Base-by-base conservation (phyloP, 2,329 filamentous ascomycete genomes). In the Monosporascus sp. region DNA sequence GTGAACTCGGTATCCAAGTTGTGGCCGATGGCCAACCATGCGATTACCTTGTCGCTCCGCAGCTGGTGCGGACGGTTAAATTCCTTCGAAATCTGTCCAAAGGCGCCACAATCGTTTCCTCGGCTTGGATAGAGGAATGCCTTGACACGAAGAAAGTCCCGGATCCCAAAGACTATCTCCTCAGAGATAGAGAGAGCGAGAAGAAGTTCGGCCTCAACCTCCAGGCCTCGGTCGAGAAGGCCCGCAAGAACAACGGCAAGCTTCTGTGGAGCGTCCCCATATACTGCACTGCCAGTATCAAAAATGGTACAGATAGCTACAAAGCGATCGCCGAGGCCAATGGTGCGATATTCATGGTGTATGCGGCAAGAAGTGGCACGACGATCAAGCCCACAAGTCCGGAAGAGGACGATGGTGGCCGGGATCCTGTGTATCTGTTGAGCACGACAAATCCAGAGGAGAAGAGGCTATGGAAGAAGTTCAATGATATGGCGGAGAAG, bases 41-140 rank as follows among this genome's bases (percentile, higher is more conserved):
- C 67, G 89, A 93, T 62, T 89, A 96, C 67, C 81, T 99, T 11
- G 91, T 90, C 36, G 93, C 93, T 3, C 94, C 93, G 1, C 82
- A 85, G 43, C 84, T 97, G 56, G 83, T 97, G 36, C 87, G 94
- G 38, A 99, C 94, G 0, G 85, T 90, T 67, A 99, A 99, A 67
- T 99, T 99, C 67, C 85, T 97, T 49, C 88, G 87, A 56, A 90
- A 91, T 14, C 75, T 99, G 27, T 91, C 94, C 18, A 85, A 84
- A 54, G 91, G 89, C 0, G 90, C 91, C 0, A 79, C 82, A 1
- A 82, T 97, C 44, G 80, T 97, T 51, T 85, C 85, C 46, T 88
- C 87, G 1, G 79, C 82, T 8, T 99, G 90, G 69, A 82, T 99
- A 53, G 88, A 93, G 52, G 77, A 82, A 24, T 90, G 88, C 47